Percentiles rank a stretch among this genome's conserved stretches.
Conservation (phyloP, 2,329 filamentous ascomycete species). For the Seiridium unicorne region DNA sequence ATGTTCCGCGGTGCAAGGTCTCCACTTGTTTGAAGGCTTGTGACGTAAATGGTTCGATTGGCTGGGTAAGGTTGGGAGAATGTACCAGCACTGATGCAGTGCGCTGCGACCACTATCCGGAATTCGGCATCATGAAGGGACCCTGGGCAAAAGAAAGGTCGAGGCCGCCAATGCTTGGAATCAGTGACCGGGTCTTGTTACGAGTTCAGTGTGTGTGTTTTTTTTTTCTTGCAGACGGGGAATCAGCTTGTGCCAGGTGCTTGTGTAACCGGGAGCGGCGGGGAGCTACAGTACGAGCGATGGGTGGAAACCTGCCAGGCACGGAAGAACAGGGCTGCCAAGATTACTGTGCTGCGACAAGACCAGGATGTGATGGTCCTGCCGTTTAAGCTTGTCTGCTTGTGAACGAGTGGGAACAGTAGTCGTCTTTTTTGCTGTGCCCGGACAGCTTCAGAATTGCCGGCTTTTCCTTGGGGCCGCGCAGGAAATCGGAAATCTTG, state of each 20-base stretch:
- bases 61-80: too few relatives aligned
- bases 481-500: background rate
- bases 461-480: background rate
- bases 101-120: background rate
- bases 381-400: background rate
- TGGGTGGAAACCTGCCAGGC: too few relatives aligned
- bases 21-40: background rate
- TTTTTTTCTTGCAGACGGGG: too few relatives aligned
- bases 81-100: background rate
- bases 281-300: too few relatives aligned
- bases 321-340: background rate
- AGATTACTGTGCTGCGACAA: background rate
- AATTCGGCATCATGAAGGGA: constrained; percentile 3
- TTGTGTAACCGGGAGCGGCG: too few relatives aligned
- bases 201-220: too few relatives aligned
- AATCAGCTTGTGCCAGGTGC: too few relatives aligned
- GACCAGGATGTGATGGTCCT: background rate
- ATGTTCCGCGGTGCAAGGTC: background rate
- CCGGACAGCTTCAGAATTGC: background rate
- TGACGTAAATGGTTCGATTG: constrained; percentile 1
- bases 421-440: background rate
- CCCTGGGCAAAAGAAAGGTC: background rate
- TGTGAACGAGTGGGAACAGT: background rate
- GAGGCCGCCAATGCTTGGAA: background rate
- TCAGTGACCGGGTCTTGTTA: background rate